Evolutionary conservation across 208 protist genomes (phyloP).

Genomic region (Crithidia fasciculata): DNA sequence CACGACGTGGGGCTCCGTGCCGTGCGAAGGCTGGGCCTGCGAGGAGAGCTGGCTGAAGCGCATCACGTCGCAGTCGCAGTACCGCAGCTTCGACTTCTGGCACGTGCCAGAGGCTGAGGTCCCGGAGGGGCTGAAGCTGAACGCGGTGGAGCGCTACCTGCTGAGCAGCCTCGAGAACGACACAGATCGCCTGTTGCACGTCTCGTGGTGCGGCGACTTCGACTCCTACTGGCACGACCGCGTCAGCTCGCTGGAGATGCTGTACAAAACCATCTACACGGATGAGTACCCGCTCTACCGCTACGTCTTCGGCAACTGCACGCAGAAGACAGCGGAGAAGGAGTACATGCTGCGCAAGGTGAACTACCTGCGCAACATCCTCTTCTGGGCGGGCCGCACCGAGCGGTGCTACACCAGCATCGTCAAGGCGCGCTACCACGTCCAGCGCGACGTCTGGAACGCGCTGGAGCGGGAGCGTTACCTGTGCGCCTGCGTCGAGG

Average conservation of each 20-base stretch:
- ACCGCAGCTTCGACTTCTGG: constrained; percentile 90
- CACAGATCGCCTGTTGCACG: constrained; percentile 72
- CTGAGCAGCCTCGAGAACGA: constrained; percentile 88
- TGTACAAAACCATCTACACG: constrained; percentile 77
- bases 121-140: constrained; percentile 60
- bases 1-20: constrained; percentile 80
- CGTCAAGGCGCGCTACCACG: constrained; percentile 74
- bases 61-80: constrained; percentile 70
- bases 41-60: constrained; percentile 81
- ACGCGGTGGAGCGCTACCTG: constrained; percentile 75
- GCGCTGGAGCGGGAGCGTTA: constrained; percentile 90
- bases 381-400: constrained; percentile 77
- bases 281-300: constrained; percentile 60
- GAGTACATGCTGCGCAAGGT: constrained; percentile 77
- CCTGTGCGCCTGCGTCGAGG: constrained; percentile 80
- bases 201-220: constrained; percentile 90
- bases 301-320: constrained; percentile 83
- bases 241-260: constrained; percentile 71
- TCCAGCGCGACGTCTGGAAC: constrained; percentile 89
- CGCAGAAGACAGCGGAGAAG: constrained; percentile 62
- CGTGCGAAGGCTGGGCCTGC: constrained; percentile 58
- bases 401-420: constrained; percentile 85
- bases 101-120: constrained; percentile 71
- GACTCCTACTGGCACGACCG: constrained; percentile 91
- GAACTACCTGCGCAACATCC: constrained; percentile 84